Conservation (phyloP, 305 asterid genomes). For the Fraxinus baroniana region DNA sequence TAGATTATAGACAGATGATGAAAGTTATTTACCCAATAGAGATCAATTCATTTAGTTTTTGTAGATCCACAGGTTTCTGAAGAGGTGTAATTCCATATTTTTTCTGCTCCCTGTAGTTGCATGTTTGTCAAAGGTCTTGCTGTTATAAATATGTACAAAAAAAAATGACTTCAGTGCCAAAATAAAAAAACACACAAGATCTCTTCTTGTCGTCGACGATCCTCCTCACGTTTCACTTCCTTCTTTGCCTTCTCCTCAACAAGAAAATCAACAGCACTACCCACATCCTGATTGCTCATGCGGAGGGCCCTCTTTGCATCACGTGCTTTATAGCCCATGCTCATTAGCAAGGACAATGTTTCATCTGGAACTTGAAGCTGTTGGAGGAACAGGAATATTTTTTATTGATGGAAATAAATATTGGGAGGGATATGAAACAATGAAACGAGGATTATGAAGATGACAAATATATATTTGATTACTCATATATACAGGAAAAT, state of each 20-base stretch:
- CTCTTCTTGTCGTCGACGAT: constrained; percentile 53
- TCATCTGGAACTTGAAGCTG: constrained; percentile 97
- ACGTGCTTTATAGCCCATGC: constrained; percentile 79
- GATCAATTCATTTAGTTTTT: constrained; percentile 60
- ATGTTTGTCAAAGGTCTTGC: constrained; percentile 15
- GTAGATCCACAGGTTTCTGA: constrained; percentile 75
- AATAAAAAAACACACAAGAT: constrained; percentile 48
- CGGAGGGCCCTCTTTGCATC: constrained; percentile 88
- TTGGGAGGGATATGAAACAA: neutral
- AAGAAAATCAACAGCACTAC: constrained; percentile 80
- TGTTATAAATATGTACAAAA: neutral
- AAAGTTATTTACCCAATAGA: constrained; percentile 66
- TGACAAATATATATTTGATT: neutral
- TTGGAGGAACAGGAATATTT: constrained; percentile 10
- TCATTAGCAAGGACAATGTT: constrained; percentile 60
- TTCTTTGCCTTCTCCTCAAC: constrained; percentile 60
- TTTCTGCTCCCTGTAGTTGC: constrained; percentile 76
- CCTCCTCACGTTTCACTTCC: constrained; percentile 55
- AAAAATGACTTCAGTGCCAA: neutral
- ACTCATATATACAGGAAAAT: neutral
- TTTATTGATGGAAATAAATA: neutral
- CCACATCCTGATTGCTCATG: constrained; percentile 74
- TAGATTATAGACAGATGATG: neutral
- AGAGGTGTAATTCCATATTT: constrained; percentile 75
- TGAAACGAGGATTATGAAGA: neutral